phyloP scores from a whole-genome alignment of 2,329 filamentous ascomycete species.

The Fusarium praegraminearum region DNA sequence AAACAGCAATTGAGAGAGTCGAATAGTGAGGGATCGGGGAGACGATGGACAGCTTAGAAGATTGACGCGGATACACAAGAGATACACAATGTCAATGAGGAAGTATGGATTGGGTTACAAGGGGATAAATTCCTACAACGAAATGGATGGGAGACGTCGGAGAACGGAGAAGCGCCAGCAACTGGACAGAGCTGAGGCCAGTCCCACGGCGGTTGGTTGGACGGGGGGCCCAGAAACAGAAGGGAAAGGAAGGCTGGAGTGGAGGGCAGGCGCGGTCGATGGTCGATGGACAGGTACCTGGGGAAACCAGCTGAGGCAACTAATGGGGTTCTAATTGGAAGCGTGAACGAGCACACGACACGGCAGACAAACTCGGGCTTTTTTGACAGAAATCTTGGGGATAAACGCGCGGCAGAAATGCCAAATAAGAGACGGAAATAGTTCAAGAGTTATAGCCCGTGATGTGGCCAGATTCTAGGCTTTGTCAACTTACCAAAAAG shows the following conservation, averaged over 20 bases:
- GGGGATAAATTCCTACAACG: constrained; percentile 40
- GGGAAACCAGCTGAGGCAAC: constrained; percentile 21
- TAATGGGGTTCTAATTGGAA: not conserved
- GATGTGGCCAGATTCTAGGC: not conserved
- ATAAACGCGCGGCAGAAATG: not conserved
- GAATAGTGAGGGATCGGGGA: constrained; percentile 15
- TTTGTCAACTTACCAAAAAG: not conserved
- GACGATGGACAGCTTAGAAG: constrained; percentile 30
- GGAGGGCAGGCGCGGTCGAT: constrained; percentile 21
- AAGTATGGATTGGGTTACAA: constrained; percentile 35
- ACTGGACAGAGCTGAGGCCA: constrained; percentile 10
- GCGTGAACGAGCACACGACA: constrained; percentile 10
- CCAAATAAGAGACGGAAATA: not conserved
- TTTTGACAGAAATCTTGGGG: not conserved
- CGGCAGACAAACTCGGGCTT: not conserved
- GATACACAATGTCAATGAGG: constrained; percentile 12
- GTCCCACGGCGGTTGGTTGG: constrained; percentile 28
- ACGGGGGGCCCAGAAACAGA: constrained; percentile 6
- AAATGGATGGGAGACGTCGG: constrained; percentile 35
- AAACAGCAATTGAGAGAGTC: constrained; percentile 26
- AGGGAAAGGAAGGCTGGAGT: constrained; percentile 17
- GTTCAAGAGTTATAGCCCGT: not conserved
- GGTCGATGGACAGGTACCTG: not conserved
- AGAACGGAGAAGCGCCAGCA: constrained; percentile 25
- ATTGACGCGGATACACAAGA: constrained; percentile 25